Base-by-base conservation (phyloP, 306 rosid species). In the Cotoneaster glaucophyllus region DNA sequence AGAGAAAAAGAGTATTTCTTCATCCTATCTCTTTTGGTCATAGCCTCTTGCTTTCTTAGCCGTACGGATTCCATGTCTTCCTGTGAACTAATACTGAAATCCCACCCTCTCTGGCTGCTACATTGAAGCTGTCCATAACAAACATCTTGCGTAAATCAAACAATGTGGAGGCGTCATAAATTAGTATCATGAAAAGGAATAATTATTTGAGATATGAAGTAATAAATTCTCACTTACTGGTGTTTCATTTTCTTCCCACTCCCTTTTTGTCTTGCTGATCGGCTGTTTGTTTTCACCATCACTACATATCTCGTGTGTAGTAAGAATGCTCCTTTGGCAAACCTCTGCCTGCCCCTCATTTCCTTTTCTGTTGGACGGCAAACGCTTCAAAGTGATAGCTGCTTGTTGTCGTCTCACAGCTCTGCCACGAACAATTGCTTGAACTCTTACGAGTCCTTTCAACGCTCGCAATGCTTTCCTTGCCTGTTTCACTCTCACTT, bases 391-490 rank as follows among this genome's bases (percentile, higher is more conserved):
- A 77, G 71, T 45, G 3, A 26, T 53, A 1, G 75, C 56, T 68
- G 82, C 54, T 82, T 71, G 89, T 28, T 88, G 88, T 13, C 24
- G 24, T 64, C 98, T 89, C 84, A 84, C 96, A 3, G 89, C 91
- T 80, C 87, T 81, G 37, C 98, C 98, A 0, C 98, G 93, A 84
- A 86, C 82, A 73, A 91, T 84, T 62, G 98, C 97, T 84, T 93
- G 98, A 66, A 93, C 84, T 82, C 82, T 87, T 67, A 91, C 91
- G 29, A 93, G 75, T 74, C 98, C 98, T 81, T 87, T 91, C 86
- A 91, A 79, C 53, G 96, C 96, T 82, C 86, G 82, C 77, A 91
- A 58, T 52, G 98, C 97, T 85, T 93, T 93, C 83, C 92, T 93
- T 37, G 98, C 97, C 98, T 91, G 80, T 86, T 82, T 39, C 82